Evolutionary conservation across 2,329 filamentous ascomycete genomes (phyloP), one percentile per base, ranked within the genome.

Genomic region (Alternaria postmessia): DNA sequence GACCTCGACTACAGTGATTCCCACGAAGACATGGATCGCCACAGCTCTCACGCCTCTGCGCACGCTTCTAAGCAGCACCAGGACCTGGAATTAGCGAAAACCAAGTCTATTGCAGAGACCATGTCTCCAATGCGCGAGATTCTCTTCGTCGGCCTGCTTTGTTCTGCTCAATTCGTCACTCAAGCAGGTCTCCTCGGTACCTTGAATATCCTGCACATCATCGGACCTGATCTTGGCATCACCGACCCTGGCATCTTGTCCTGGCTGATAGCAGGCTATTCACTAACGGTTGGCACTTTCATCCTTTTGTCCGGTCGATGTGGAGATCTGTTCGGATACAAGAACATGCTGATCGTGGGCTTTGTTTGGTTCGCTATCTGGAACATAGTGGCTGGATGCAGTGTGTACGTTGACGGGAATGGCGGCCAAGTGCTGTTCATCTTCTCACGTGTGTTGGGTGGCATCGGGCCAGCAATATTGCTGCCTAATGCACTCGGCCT

Each of bases 401-500:
- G 76, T 39, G 76, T 81, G 3, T 83, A 81, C 60, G 70, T 71
- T 1, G 22, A 59, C 3, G 63, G 60, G 1, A 64, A 62, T 32
- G 61, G 66, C 3, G 71, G 71, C 7, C 69, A 74, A 30, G 73
- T 78, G 2, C 68, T 81, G 3, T 80, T 81, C 59, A 74, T 75
- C 36, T 76, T 77, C 41, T 69, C 75, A 1, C 64, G 79, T 39
- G 79, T 75, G 0, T 48, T 81, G 26, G 69, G 74, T 47, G 84
- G 87, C 0, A 82, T 89, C 18, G 89, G 89, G 0, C 86, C 87
- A 0, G 87, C 88, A 0, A 80, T 91, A 34, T 78, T 84, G 11
- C 78, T 91, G 24, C 89, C 89, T 0, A 91, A 90, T 62, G 87
- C 82, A 0, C 75, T 91, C 22, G 88, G 88, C 3, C 80, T 92